Percentiles rank a stretch among this genome's conserved stretches.
Conservation (phyloP, 2,329 filamentous ascomycete species). For the Clonostachys rosea region DNA sequence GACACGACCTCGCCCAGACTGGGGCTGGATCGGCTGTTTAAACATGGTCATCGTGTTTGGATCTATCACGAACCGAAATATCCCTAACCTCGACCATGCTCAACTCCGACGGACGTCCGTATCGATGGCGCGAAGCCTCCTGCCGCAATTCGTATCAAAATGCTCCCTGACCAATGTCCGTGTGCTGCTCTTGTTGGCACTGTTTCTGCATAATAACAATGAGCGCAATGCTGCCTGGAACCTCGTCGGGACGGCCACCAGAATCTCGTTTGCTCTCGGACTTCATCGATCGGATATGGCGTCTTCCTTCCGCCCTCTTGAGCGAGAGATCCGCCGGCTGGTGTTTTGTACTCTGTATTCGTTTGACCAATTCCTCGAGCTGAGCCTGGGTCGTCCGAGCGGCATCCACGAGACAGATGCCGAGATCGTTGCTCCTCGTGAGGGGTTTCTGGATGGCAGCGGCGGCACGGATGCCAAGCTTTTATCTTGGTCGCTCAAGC, state of each 20-base stretch:
- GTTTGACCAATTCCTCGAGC: constrained; percentile 28
- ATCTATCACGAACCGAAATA: constrained; percentile 16
- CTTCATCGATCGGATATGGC: constrained; percentile 21
- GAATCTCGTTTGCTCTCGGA: constrained; percentile 22
- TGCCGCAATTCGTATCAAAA: constrained; percentile 20
- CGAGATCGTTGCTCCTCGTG: constrained; percentile 19
- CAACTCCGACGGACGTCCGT: constrained; percentile 14
- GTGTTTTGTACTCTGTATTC: constrained; percentile 29
- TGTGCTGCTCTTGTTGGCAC: constrained; percentile 19
- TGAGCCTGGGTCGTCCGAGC: constrained; percentile 25
- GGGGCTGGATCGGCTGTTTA: constrained; percentile 26
- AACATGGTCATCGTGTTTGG: constrained; percentile 30
- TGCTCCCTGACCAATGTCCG: constrained; percentile 22
- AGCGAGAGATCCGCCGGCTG: constrained; percentile 24
- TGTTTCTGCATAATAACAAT: constrained; percentile 30
- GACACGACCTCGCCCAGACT: constrained; percentile 11
- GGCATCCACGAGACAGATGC: constrained; percentile 26
- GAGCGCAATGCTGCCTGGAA: constrained; percentile 31
- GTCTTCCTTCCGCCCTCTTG: constrained; percentile 20
- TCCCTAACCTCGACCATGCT: constrained; percentile 16
- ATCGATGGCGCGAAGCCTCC: constrained; percentile 12
- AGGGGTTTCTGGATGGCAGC: constrained; percentile 17
- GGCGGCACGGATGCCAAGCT: constrained; percentile 19
- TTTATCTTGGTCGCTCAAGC: constrained; percentile 18
- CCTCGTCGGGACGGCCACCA: constrained; percentile 20